Evolutionary conservation across 129 eudicot genomes (phyloP).

Genomic region (Flaveria robusta): DNA sequence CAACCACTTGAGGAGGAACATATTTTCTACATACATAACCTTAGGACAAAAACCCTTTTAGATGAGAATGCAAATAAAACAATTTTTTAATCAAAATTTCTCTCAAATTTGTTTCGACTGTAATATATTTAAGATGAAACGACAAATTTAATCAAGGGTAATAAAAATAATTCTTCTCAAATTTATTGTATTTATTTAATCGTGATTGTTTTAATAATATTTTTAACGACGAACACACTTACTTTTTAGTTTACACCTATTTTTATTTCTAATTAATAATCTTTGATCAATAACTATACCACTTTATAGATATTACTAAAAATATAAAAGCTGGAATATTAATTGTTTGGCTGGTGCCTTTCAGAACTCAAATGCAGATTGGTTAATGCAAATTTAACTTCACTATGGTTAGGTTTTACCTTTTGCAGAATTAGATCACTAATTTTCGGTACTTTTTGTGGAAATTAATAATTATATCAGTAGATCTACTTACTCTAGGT

Average conservation of each 20-base stretch:
- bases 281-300: too few species aligned
- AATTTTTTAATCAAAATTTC: neutral
- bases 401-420: conserved; percentile 20
- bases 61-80: neutral
- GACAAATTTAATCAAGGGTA: neutral
- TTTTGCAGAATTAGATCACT: neutral
- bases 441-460: conserved; percentile 11
- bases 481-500: conserved; percentile 39
- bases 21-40: too few species aligned
- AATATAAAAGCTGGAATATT: conserved; percentile 21
- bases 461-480: conserved; percentile 21
- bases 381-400: conserved; percentile 10
- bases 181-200: neutral
- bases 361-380: conserved; percentile 9
- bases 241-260: too few species aligned
- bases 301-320: neutral
- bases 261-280: too few species aligned
- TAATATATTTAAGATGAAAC: too few species aligned
- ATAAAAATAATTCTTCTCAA: neutral
- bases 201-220: neutral
- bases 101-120: too few species aligned
- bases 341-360: conserved; percentile 7
- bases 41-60: too few species aligned
- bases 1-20: too few species aligned
- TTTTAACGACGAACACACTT: too few species aligned